Evolutionary conservation across 2,329 filamentous ascomycete genomes (phyloP).

Genomic region (Penicillium sp.): DNA sequence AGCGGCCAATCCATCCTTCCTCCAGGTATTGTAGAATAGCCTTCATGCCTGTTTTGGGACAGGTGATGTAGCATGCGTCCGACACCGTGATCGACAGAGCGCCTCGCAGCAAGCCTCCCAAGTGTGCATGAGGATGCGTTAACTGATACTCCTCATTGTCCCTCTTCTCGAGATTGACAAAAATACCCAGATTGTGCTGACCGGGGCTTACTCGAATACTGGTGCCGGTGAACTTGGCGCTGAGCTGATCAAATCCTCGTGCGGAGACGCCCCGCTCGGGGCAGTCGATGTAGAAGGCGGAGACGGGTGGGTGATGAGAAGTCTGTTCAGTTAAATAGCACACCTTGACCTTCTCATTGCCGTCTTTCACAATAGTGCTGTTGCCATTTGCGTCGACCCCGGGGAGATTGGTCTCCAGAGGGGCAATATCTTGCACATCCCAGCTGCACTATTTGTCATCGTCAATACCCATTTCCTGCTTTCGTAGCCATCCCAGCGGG

Average conservation of each 20-base stretch:
- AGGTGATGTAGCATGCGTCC: slow-evolving; percentile 85
- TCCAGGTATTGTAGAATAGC: slow-evolving; percentile 90
- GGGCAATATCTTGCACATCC: slow-evolving; percentile 81
- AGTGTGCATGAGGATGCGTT: slow-evolving; percentile 88
- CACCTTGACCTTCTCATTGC: slow-evolving; percentile 65
- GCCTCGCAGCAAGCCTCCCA: slow-evolving; percentile 84
- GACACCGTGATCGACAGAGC: slow-evolving; percentile 88
- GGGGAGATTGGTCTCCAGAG: slow-evolving; percentile 54
- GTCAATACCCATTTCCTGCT: neutral
- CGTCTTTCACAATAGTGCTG: slow-evolving; percentile 30
- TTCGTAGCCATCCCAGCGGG: neutral
- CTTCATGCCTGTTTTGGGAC: slow-evolving; percentile 86
- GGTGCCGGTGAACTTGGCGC: slow-evolving; percentile 96
- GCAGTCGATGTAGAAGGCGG: slow-evolving; percentile 91
- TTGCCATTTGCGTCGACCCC: slow-evolving; percentile 35
- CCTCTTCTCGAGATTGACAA: slow-evolving; percentile 78
- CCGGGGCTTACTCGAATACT: slow-evolving; percentile 89
- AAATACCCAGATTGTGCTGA: slow-evolving; percentile 93
- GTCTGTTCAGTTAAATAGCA: slow-evolving; percentile 98
- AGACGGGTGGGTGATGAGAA: slow-evolving; percentile 95
- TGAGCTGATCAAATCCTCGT: slow-evolving; percentile 91
- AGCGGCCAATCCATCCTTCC: slow-evolving; percentile 89
- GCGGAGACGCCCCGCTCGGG: slow-evolving; percentile 87
- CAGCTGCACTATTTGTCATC: slow-evolving; percentile 78
- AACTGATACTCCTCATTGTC: slow-evolving; percentile 91